phyloP scores from a whole-genome alignment of 2,329 filamentous ascomycete species.

The Monilinia aucupariae region DNA sequence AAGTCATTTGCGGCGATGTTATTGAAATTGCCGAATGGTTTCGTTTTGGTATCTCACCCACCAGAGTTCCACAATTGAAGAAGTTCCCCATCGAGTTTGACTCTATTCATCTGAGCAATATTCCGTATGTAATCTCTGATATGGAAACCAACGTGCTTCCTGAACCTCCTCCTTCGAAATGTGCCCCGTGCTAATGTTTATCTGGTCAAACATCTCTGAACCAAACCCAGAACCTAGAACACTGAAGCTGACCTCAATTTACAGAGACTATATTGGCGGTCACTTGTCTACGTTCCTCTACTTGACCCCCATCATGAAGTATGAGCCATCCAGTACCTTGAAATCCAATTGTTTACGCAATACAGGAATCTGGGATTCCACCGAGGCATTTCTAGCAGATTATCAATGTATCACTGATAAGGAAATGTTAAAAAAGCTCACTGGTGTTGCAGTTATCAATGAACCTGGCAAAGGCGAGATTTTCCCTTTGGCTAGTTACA shows the following conservation, averaged over 20 bases:
- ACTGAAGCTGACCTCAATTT: background rate
- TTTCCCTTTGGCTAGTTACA: background rate
- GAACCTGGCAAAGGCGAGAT: background rate
- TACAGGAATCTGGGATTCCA: conserved; percentile 8
- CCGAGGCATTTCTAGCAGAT: conserved; percentile 16
- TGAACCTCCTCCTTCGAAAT: too few species aligned
- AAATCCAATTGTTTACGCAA: conserved; percentile 20
- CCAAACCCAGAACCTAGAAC: background rate
- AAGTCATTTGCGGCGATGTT: conserved; percentile 21
- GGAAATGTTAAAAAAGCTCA: conserved; percentile 16
- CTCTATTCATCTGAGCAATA: conserved; percentile 22
- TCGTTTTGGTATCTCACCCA: conserved; percentile 10
- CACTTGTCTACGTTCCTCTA: conserved; percentile 19
- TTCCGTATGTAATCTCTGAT: conserved; percentile 18
- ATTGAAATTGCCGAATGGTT: conserved; percentile 20
- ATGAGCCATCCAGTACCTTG: background rate
- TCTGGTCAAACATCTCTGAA: background rate
- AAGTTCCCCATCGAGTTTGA: conserved; percentile 20
- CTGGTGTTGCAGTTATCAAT: background rate
- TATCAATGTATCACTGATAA: conserved; percentile 20
- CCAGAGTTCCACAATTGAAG: background rate
- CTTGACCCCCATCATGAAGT: conserved; percentile 14
- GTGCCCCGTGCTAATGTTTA: background rate
- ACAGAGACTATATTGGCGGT: conserved; percentile 19
- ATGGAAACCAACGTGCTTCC: background rate